These are phyloP conservation scores for Pythium rishiriense DNA, from an alignment of 352 stramenopile species.

Conservation along the genomic window DNA sequence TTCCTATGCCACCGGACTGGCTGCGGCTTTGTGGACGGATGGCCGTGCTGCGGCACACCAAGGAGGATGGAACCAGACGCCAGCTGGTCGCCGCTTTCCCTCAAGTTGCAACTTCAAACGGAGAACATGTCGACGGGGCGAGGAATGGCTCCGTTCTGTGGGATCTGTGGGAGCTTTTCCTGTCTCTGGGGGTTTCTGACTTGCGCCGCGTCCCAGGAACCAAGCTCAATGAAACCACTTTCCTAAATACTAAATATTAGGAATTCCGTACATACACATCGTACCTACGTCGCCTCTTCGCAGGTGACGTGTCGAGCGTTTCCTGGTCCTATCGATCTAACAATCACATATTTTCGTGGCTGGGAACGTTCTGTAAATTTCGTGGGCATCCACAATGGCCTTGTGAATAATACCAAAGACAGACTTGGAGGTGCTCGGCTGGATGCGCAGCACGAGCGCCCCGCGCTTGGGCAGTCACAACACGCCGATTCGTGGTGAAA, in stretches of 20 bases:
- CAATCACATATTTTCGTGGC: conserved; percentile 1
- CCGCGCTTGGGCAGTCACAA: background rate
- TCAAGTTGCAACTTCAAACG: conserved; percentile 17
- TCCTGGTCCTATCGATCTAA: conserved; percentile 2
- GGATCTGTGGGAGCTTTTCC: background rate
- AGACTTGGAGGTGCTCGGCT: background rate
- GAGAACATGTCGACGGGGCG: conserved; percentile 18
- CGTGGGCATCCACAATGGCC: background rate
- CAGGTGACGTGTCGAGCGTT: conserved; percentile 5
- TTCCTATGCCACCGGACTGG: background rate
- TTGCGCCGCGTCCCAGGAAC: conserved; percentile 16
- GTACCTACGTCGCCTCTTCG: conserved; percentile 8
- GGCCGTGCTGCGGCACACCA: background rate
- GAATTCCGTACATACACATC: background rate
- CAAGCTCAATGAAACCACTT: conserved; percentile 4
- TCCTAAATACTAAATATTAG: background rate
- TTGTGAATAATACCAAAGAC: too few species aligned
- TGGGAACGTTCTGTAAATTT: background rate
- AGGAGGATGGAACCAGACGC: conserved; percentile 8
- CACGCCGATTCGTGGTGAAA: background rate
- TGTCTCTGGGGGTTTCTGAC: conserved; percentile 26
- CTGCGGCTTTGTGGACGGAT: conserved; percentile 17
- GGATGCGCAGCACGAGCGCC: background rate
- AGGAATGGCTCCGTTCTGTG: conserved; percentile 16
- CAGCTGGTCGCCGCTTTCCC: conserved; percentile 6